Evolutionary conservation across 768 basidiomycete species (phyloP).

Genomic region (Leccinum boreale): DNA sequence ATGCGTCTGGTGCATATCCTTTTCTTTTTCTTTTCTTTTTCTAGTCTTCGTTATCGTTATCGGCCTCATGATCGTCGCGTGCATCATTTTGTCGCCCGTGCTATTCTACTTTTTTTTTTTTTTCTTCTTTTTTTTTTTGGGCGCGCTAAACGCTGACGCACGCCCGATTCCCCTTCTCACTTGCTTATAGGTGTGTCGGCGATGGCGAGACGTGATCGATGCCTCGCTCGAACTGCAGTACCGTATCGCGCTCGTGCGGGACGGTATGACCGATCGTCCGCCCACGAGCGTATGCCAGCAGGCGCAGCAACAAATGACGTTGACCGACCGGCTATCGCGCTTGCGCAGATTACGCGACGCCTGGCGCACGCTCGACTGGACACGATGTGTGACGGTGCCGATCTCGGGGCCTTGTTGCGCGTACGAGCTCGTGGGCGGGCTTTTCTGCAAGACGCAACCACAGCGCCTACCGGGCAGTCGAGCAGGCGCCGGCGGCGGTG

Average conservation of each 20-base stretch:
- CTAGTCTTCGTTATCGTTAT: neutral
- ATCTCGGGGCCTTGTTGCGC: slow-evolving; percentile 41
- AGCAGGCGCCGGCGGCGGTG: neutral
- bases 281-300: neutral
- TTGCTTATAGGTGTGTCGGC: slow-evolving; percentile 21
- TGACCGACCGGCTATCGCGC: slow-evolving; percentile 28
- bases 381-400: slow-evolving; percentile 19
- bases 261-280: slow-evolving; percentile 32
- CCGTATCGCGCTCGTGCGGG: slow-evolving; percentile 35
- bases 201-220: slow-evolving; percentile 20
- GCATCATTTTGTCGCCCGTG: too few species aligned
- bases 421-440: slow-evolving; percentile 60
- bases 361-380: slow-evolving; percentile 35
- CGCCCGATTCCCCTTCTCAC: neutral
- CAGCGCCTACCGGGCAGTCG: neutral
- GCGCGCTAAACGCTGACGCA: neutral
- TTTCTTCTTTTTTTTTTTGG: too few species aligned
- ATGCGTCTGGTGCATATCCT: slow-evolving; percentile 13
- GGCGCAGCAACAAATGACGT: neutral
- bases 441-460: slow-evolving; percentile 47
- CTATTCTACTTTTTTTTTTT: neutral
- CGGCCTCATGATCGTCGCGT: neutral
- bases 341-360: slow-evolving; percentile 34
- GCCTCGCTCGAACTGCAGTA: slow-evolving; percentile 35
- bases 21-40: too few species aligned